phyloP scores from a whole-genome alignment of 129 eudicot species.

The Heracleum sosnowskyi region DNA sequence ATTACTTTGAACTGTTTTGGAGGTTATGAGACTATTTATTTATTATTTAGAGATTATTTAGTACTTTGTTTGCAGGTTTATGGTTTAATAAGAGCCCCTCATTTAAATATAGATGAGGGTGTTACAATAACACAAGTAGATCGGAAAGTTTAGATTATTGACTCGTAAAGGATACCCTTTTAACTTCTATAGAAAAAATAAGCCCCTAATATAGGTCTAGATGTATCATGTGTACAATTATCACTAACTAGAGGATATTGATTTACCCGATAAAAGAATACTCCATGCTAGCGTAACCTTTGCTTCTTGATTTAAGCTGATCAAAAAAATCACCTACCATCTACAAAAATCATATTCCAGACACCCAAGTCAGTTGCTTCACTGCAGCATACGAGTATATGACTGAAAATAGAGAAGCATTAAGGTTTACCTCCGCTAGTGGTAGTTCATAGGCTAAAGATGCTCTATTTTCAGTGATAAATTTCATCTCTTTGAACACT shows the following conservation, averaged over 20 bases:
- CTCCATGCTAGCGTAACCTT: constrained; percentile 99
- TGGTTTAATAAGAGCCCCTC: too few relatives aligned
- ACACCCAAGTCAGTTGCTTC: neutral
- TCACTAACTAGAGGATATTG: neutral
- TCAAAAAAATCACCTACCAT: constrained; percentile 99
- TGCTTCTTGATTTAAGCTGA: constrained; percentile 97
- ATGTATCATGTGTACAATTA: neutral
- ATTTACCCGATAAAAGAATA: constrained; percentile 83
- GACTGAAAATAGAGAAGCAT: neutral
- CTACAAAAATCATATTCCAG: constrained; percentile 28
- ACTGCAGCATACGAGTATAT: neutral
- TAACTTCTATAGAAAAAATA: neutral
- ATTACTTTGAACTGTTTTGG: too few relatives aligned
- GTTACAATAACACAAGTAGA: neutral
- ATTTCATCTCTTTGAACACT: constrained; percentile 89
- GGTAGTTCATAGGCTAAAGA: constrained; percentile 80
- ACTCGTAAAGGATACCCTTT: neutral
- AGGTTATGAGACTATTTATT: too few relatives aligned
- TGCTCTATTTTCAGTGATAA: constrained; percentile 76
- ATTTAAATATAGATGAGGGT: too few relatives aligned
- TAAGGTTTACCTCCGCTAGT: constrained; percentile 73
- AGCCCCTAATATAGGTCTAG: neutral
- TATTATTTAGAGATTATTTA: too few relatives aligned
- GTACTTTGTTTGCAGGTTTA: too few relatives aligned
- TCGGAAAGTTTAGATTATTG: neutral